Evolutionary conservation across 495 filamentous ascomycete genomes (phyloP).

Genomic region (Penicillium malachiteum): DNA sequence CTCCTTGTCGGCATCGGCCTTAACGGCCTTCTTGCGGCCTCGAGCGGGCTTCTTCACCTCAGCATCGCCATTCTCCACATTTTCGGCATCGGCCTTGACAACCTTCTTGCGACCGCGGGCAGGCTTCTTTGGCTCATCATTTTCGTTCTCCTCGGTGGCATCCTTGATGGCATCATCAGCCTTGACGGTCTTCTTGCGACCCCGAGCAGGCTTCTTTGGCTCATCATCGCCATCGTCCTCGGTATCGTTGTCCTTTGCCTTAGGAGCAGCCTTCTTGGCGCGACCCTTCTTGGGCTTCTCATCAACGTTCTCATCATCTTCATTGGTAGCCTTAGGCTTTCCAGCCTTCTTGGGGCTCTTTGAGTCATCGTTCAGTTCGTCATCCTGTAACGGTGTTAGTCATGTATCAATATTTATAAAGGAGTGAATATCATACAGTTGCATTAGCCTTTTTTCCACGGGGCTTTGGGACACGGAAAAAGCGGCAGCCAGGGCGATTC

Average conservation of each 20-base stretch:
- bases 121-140: slow-evolving; percentile 4
- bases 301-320: not conserved
- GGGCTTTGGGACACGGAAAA: not conserved
- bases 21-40: slow-evolving; percentile 20
- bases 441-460: not conserved
- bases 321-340: not conserved
- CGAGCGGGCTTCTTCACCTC: slow-evolving; percentile 22
- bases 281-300: slow-evolving; percentile 6
- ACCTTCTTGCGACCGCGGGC: slow-evolving; percentile 18
- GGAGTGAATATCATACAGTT: not conserved
- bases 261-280: slow-evolving; percentile 1
- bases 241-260: slow-evolving; percentile 9
- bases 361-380: not conserved
- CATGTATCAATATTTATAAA: not conserved
- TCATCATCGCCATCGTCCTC: not conserved
- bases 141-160: not conserved
- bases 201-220: slow-evolving; percentile 12
- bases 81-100: slow-evolving; percentile 11
- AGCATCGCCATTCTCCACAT: slow-evolving; percentile 19
- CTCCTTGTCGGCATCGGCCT: slow-evolving; percentile 2
- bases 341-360: not conserved
- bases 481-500: not conserved
- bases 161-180: slow-evolving; percentile 10
- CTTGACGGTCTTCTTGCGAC: slow-evolving; percentile 17
- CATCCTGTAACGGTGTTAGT: not conserved